Evolutionary conservation across 495 filamentous ascomycete genomes (phyloP), one percentile per base, ranked within the genome.

Genomic region (Penicillium bialowiezense): DNA sequence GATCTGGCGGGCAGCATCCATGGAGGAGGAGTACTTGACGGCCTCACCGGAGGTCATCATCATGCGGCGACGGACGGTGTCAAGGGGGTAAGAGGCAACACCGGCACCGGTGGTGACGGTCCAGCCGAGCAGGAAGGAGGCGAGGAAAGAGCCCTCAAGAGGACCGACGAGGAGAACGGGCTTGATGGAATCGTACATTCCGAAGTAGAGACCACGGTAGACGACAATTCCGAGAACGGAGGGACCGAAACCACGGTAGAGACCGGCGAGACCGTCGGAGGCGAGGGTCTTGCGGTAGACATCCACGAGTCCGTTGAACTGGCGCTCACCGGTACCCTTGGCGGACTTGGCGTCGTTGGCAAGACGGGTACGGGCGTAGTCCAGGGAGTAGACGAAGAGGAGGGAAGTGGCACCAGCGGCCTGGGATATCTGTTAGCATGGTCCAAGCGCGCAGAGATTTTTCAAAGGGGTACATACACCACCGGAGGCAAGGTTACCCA

Each of bases 161-260:
- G 81, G 52, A 68, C 93, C 93, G 70, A 87, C 82, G 44, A 98
- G 89, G 76, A 97, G 71, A 74, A 97, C 89, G 61, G 93, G 93
- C 90, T 98, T 98, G 83, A 98, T 86, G 60, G 93, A 98, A 79
- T 97, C 93, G 91, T 98, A 97, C 88, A 98, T 88, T 70, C 93
- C 93, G 87, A 98, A 98, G 90, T 98, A 98, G 59, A 98, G 90
- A 95, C 93, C 93, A 89, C 93, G 95, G 88, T 98, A 98, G 75
- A 98, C 95, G 71, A 97, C 75, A 73, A 98, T 98, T 83, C 93
- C 93, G 74, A 85, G 81, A 67, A 98, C 93, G 62, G 95, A 98
- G 71, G 95, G 95, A 81, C 89, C 89, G 88, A 98, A 98, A 82
- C 93, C 93, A 91, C 93, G 93, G 88, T 98, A 98, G 68, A 98